Evolutionary conservation across 306 rosid species (phyloP), one percentile per base, ranked within the genome.

Genomic region (Fragaria iinumae): DNA sequence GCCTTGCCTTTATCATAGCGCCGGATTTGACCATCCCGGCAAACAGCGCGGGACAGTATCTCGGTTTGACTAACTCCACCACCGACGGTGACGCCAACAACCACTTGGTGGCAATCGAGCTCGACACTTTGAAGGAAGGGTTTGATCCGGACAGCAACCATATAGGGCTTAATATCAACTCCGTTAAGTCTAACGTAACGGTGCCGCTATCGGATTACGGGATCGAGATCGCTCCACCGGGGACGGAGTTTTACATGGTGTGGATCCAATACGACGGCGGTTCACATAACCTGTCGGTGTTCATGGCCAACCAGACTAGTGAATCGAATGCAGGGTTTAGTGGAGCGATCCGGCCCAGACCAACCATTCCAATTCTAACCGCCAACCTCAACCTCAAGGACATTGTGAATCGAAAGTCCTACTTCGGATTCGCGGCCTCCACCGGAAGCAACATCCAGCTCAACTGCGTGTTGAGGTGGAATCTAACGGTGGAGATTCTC

Each of bases 341-440:
- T 2, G 16, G 6, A 32, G 34, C 34, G n/a, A 79, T 80, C 36
- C 70, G 16, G 4, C 39, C 71, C 5, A 88, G 83, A 11, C 97
- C 97, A 3, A 7, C 10, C 1, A 71, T 55, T 16, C 88, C 95
- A 0, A 41, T 88, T 8, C 14, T 91, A n/a, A 81, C 60, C 13
- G 57, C 83, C 18, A 6, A 23, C 39, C 74, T 91, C 5, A 87
- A 82, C 47, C 86, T 91, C 7, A 79, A 14, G 41, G 0, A 2
- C 2, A 11, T 81, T 0, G 83, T 89, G 39, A 82, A 76, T 1
- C 78, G 69, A 45, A 23, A 63, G 0, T 91, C 97, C 1, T 89
- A 83, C 49, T 84, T 91, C 20, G 97, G 97, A 4, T 91, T 91
- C 69, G 80, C 97, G 2, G 97, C 91, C 47, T 88, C 97, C 2